These are phyloP conservation scores for Fusarium nelsonii DNA, from an alignment of 2,329 filamentous ascomycete species.

Conservation along the genomic window DNA sequence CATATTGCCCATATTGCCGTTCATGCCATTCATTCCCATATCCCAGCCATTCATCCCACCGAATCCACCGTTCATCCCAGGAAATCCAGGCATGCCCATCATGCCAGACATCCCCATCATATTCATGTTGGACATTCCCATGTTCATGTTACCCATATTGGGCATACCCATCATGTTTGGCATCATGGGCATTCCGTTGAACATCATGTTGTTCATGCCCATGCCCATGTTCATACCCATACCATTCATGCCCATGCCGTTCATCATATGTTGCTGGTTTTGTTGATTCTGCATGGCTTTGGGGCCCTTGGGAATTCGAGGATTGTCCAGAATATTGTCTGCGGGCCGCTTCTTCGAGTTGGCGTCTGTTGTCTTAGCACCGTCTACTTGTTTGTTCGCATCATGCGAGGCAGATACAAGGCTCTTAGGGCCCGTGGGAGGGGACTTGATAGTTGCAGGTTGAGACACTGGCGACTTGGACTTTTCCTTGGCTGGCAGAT, in stretches of 20 bases:
- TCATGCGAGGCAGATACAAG: slow-evolving; percentile 50
- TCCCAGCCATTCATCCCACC: slow-evolving; percentile 47
- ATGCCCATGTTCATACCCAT: slow-evolving; percentile 63
- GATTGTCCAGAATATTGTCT: slow-evolving; percentile 76
- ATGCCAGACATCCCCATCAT: slow-evolving; percentile 52
- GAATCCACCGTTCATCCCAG: slow-evolving; percentile 49
- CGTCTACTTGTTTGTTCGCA: slow-evolving; percentile 53
- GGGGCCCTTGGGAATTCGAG: slow-evolving; percentile 73
- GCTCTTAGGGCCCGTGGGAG: slow-evolving; percentile 49
- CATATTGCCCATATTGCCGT: slow-evolving; percentile 51
- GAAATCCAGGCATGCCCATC: slow-evolving; percentile 51
- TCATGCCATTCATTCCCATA: slow-evolving; percentile 47
- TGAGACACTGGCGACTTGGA: slow-evolving; percentile 52
- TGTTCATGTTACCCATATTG: slow-evolving; percentile 55
- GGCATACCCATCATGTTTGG: slow-evolving; percentile 57
- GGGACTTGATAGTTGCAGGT: slow-evolving; percentile 44
- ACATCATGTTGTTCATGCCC: slow-evolving; percentile 57
- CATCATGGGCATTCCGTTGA: slow-evolving; percentile 58
- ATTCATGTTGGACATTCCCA: slow-evolving; percentile 52
- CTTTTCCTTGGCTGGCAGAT: slow-evolving; percentile 49
- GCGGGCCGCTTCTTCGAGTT: slow-evolving; percentile 83
- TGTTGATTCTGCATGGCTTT: slow-evolving; percentile 73
- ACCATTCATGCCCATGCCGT: slow-evolving; percentile 61
- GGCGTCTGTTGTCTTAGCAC: slow-evolving; percentile 48
- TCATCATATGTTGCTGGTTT: slow-evolving; percentile 63